Base-by-base conservation (phyloP, 495 filamentous ascomycete genomes). In the Xylaria bambusicola region DNA sequence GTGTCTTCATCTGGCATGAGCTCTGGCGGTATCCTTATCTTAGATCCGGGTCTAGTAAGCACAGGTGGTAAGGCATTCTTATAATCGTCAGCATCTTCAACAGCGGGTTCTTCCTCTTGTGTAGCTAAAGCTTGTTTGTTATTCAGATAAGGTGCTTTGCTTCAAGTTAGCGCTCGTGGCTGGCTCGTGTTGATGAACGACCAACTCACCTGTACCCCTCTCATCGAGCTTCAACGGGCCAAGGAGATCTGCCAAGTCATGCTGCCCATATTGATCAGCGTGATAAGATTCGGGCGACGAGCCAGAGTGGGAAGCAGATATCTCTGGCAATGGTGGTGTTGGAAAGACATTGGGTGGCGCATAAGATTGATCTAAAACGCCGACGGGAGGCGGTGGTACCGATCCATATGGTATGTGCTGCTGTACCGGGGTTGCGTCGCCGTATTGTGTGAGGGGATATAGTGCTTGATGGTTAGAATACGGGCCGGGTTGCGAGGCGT, bases 1-100 rank as follows among this genome's bases (percentile, higher is more conserved):
- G 89, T 90, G 47, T 90, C 86, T 29, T 97, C 92, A 10, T 87
- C 82, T 6, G 94, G 94, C 92, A 98, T 97, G 63, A 98, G 82
- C 62, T 94, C 92, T 10, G 90, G 90, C 4, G 93, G 94, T 62
- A 99, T 98, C 55, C 91, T 86, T 49, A 98, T 86, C 51, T 86
- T 90, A 10, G 83, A 77, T 35, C 91, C 90, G 21, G 88, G 82
- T 15, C 87, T 85, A 2, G 83, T 80, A 12, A 79, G 78, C 29
- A 87, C 77, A 24, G 86, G 84, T 13, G 92, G 91, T 5, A 96
- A 67, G 41, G 74, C 60, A 36, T 77, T 72, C 65, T 84, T 83
- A 59, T 77, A 82, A 46, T 92, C 87, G 60, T 92, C 88, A 3
- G 71, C 66, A 29, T 92, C 92, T 56, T 94, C 91, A 46, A 92